Evolutionary conservation across 225 moss, liverwort and hornwort species (phyloP), one percentile per base, ranked within the genome.

Genomic region (Takakia lepidozioides): DNA sequence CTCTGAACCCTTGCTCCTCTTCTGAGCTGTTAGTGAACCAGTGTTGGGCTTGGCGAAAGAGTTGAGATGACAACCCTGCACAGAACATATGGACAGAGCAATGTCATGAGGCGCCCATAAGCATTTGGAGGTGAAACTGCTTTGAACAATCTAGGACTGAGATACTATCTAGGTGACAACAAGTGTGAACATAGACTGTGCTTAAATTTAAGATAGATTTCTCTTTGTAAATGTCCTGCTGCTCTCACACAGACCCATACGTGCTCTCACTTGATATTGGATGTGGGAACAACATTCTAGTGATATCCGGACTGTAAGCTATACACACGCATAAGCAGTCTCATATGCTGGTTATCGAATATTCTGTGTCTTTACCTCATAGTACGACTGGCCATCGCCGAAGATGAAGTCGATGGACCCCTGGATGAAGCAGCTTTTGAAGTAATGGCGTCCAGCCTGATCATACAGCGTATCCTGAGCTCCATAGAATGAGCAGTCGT

Each of bases 321-420:
- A n/a, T n/a, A n/a, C n/a, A n/a, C n/a, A n/a, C n/a, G 38, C 3
- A 38, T 10, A 10, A 15, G 15, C 16, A 51, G 10, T 7, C 50
- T 58, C n/a, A n/a, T n/a, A n/a, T n/a, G n/a, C n/a, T n/a, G n/a
- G n/a, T n/a, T n/a, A n/a, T n/a, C n/a, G n/a, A n/a, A n/a, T n/a
- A n/a, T n/a, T n/a, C n/a, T n/a, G n/a, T n/a, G n/a, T n/a, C n/a
- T n/a, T n/a, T 45, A 74, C 79, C 1, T 81, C 59, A 71, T 81
- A 93, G 4, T 73, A 56, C 0, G 88, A 85, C 28, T 68, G 77
- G 0, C 63, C 83, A 47, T 93, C 46, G 0, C 88, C 92, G 29
- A 88, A 93, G 3, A 88, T 73, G 51, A 50, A 93, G 22, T 93
- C 85, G 19, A 93, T 88, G 10, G 83, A 88, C 0, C 92, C 92